Base-by-base conservation (phyloP, 1,284 basidiomycete genomes). In the Anthracocystis setariae region DNA sequence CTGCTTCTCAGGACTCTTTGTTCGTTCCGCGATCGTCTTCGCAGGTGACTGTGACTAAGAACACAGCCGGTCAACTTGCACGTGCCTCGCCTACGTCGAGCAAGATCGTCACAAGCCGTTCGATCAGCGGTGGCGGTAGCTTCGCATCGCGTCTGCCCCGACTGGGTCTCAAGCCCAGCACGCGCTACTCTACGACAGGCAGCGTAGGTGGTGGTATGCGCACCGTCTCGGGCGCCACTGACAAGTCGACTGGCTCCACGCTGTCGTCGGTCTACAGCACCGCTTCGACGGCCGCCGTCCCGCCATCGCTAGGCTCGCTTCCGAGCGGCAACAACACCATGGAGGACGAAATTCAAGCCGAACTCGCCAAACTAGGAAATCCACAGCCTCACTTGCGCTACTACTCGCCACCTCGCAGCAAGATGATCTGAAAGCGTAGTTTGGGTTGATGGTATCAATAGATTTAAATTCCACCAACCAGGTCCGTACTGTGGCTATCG, bases 341-440 rank as follows among this genome's bases (percentile, higher is more conserved):
- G 67, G 67, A 70, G 38, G 67, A 64, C 18, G 67, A 70, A 24
- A 70, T 70, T 27, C 67, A 70, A 33, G 67, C 67, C 17, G 67
- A 70, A 29, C 55, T 70, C 9, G 61, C 61, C 1, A 29, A 61
- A 3, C 24, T 70, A 24, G 67, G 67, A 17, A 70, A 70, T 25
- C 61, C 67, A 4, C 52, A 64, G 53, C 67, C 67, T 12, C 64
- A 56, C 35, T 53, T 70, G 56, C 38, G 61, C 9, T 64, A 70
- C 43, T 70, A 70, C 49, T 70, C 67, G 37, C 67, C 67, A 8
- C 67, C 67, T 15, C 40, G 67, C 23, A 64, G 67, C 37, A 70
- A 70, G 50, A 55, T 70, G 67, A 43, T 64, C n/a, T 69, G 38
- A 63, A 10, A 23, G 9, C 20, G 21, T 39, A 18, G 23, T 15